phyloP scores from a whole-genome alignment of 2,329 filamentous ascomycete species.

The Thielaviopsis musarum region DNA sequence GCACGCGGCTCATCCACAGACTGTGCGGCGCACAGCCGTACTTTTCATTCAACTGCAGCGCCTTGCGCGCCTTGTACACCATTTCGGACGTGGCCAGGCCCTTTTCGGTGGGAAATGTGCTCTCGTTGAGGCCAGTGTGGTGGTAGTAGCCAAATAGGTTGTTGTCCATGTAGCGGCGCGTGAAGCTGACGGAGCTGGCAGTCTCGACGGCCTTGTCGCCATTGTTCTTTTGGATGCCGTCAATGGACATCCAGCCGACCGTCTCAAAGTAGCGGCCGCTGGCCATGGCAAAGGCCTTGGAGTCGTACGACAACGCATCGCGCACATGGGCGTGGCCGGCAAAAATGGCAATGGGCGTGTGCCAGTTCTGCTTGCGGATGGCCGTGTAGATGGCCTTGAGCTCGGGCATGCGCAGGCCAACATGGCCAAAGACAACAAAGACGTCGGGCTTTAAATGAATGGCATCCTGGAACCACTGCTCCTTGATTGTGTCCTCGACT shows the following conservation, averaged over 20 bases:
- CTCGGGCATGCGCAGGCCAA: slow-evolving; percentile 66
- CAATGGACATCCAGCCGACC: slow-evolving; percentile 80
- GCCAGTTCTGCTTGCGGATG: slow-evolving; percentile 60
- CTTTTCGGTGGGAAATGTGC: slow-evolving; percentile 58
- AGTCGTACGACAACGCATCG: slow-evolving; percentile 67
- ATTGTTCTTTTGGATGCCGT: slow-evolving; percentile 34
- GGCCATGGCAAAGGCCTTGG: slow-evolving; percentile 60
- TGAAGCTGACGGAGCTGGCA: slow-evolving; percentile 38
- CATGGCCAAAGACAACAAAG: slow-evolving; percentile 74
- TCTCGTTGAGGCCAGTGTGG: slow-evolving; percentile 56
- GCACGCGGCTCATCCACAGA: slow-evolving; percentile 65
- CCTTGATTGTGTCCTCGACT: slow-evolving; percentile 63
- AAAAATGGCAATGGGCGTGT: slow-evolving; percentile 79
- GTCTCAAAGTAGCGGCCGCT: slow-evolving; percentile 92
- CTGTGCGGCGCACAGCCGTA: slow-evolving; percentile 73
- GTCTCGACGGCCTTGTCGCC: slow-evolving; percentile 17
- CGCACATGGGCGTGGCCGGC: slow-evolving; percentile 83
- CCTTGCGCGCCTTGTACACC: slow-evolving; percentile 53
- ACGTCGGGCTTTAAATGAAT: slow-evolving; percentile 74
- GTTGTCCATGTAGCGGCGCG: slow-evolving; percentile 80
- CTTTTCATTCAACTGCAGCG: slow-evolving; percentile 52
- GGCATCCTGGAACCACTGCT: slow-evolving; percentile 77
- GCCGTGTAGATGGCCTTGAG: slow-evolving; percentile 61
- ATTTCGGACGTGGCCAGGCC: slow-evolving; percentile 54
- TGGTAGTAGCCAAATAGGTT: slow-evolving; percentile 73